Evolutionary conservation across 495 filamentous ascomycete genomes (phyloP).

Genomic region (Aspergillus mulundensis): DNA sequence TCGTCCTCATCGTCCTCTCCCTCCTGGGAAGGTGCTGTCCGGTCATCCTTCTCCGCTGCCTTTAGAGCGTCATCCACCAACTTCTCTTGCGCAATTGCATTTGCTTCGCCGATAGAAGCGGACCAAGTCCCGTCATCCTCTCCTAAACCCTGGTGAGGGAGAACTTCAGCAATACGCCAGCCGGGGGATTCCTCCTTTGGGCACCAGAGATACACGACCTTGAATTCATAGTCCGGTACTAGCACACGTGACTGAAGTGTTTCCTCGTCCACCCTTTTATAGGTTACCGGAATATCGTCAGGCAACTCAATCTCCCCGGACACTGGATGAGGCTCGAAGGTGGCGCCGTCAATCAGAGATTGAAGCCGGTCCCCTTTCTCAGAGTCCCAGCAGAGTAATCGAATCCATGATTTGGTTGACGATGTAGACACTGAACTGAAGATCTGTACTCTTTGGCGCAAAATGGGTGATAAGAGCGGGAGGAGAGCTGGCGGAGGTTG

Average conservation of each 20-base stretch:
- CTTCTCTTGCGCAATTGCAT: constrained; percentile 34
- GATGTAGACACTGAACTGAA: constrained; percentile 54
- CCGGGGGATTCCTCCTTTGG: constrained; percentile 60
- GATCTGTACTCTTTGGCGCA: constrained; percentile 81
- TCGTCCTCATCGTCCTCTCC: constrained; percentile 83
- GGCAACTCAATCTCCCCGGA: constrained; percentile 85
- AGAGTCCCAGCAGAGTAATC: constrained; percentile 80
- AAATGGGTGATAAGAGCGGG: constrained; percentile 81
- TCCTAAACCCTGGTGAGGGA: constrained; percentile 47
- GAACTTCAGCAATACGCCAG: constrained; percentile 82
- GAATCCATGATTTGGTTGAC: constrained; percentile 75
- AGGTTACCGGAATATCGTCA: constrained; percentile 59
- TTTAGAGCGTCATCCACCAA: constrained; percentile 38
- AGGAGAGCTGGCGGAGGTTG: constrained; percentile 73
- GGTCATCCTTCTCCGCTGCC: constrained; percentile 22
- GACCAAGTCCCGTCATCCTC: constrained; percentile 46
- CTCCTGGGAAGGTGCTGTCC: constrained; percentile 26
- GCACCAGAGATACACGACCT: constrained; percentile 64
- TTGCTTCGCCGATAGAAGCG: constrained; percentile 50
- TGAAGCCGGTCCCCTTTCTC: constrained; percentile 63
- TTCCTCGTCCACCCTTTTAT: constrained; percentile 76
- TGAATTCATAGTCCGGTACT: constrained; percentile 51
- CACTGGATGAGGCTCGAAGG: constrained; percentile 82
- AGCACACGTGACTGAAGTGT: constrained; percentile 70
- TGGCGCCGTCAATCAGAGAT: constrained; percentile 58